These are phyloP conservation scores for Verruconis gallopava DNA, from an alignment of 2,329 filamentous ascomycete genomes.

Conservation along the genomic window DNA sequence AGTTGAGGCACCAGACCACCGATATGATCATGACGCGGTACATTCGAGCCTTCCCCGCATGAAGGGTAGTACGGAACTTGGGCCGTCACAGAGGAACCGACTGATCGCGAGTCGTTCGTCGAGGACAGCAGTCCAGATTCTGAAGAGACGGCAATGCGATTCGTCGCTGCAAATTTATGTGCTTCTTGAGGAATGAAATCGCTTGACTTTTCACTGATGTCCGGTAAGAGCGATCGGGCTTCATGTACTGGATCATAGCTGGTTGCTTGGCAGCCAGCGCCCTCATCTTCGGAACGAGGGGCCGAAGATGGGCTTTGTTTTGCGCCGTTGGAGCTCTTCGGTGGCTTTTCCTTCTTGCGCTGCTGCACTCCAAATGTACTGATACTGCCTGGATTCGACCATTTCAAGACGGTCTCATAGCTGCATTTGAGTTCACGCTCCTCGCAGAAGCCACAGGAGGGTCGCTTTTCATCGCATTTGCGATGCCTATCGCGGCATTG, in stretches of 20 bases:
- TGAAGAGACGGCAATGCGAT: background rate
- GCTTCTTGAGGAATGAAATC: background rate
- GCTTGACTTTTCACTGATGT: background rate
- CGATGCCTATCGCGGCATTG: conserved; percentile 1
- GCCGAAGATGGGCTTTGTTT: too few relatives aligned
- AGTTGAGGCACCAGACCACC: background rate
- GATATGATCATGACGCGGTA: background rate
- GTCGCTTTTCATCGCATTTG: conserved; percentile 2
- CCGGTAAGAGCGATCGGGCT: background rate
- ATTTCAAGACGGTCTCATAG: background rate
- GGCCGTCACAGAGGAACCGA: background rate
- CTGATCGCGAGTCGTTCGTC: background rate
- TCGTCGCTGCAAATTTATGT: background rate
- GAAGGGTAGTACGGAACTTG: background rate
- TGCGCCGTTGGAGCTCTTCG: background rate
- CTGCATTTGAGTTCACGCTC: background rate
- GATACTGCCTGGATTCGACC: background rate
- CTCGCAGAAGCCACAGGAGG: background rate
- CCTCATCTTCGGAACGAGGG: too few relatives aligned
- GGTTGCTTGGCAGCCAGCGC: background rate
- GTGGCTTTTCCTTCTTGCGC: background rate
- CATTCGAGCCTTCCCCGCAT: too few relatives aligned
- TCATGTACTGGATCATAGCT: background rate
- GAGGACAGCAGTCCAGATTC: background rate
- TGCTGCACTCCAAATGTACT: too few relatives aligned